phyloP scores from a whole-genome alignment of 176 grass and related monocot genomes.

The Secale cereale region DNA sequence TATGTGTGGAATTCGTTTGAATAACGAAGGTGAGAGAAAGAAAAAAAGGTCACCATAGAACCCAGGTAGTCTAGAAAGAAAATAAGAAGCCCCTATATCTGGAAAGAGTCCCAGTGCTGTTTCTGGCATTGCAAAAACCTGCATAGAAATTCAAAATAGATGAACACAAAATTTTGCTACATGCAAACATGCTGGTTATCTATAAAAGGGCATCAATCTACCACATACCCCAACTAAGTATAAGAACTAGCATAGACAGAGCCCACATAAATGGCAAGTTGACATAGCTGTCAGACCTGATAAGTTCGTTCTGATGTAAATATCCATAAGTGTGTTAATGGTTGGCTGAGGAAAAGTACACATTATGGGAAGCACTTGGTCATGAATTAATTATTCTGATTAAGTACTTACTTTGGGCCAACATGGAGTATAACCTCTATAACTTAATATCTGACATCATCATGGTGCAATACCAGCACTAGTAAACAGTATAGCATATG shows the following conservation, averaged over 20 bases:
- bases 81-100: conserved; percentile 95
- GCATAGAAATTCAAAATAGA: conserved; percentile 29
- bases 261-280: not conserved
- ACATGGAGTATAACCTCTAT: not conserved
- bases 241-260: not conserved
- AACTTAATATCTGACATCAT: not conserved
- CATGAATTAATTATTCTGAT: not conserved
- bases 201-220: not conserved
- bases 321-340: not conserved
- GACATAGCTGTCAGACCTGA: not conserved
- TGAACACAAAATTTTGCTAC: not conserved
- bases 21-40: conserved; percentile 10
- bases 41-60: conserved; percentile 69
- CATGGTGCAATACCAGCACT: conserved; percentile 11
- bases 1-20: conserved; percentile 2
- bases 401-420: not conserved
- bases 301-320: not conserved
- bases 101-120: conserved; percentile 87
- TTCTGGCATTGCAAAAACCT: conserved; percentile 99
- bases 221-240: not conserved
- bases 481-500: not conserved
- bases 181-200: not conserved
- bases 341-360: not conserved
- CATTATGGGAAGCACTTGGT: not conserved
- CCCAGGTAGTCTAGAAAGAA: conserved; percentile 78